Evolutionary conservation across 1,139 yeast species (phyloP).

Genomic region (Kodamaea fungicola): DNA sequence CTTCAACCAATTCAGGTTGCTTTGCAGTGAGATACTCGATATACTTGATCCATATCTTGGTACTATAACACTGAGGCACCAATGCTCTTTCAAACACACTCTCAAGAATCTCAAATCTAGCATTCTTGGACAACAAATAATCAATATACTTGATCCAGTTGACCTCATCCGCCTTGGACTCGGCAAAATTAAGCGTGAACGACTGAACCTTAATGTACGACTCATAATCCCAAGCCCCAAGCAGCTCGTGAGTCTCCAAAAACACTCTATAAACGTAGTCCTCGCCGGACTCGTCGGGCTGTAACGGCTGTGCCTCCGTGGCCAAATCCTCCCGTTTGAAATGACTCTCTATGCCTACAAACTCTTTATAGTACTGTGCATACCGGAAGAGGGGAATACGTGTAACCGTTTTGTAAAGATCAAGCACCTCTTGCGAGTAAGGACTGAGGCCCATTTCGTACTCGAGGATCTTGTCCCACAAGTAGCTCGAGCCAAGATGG

Average conservation of each 20-base stretch:
- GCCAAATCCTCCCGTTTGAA: slow-evolving; percentile 1
- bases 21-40: slow-evolving; percentile 32
- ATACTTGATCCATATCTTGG: slow-evolving; percentile 58
- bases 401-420: slow-evolving; percentile 41
- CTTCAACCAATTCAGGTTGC: slow-evolving; percentile 14
- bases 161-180: slow-evolving; percentile 28
- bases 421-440: slow-evolving; percentile 18
- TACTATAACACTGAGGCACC: slow-evolving; percentile 52
- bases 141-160: slow-evolving; percentile 55
- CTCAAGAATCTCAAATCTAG: slow-evolving; percentile 15
- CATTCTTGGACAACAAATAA: slow-evolving; percentile 29
- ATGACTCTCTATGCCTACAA: slow-evolving; percentile 31
- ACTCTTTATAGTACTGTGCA: slow-evolving; percentile 57
- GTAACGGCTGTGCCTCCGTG: neutral
- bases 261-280: slow-evolving; percentile 42
- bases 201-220: slow-evolving; percentile 42
- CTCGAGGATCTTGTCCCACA: slow-evolving; percentile 64
- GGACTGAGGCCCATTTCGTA: slow-evolving; percentile 34
- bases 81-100: slow-evolving; percentile 58
- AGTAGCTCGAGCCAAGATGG: slow-evolving; percentile 56
- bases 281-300: slow-evolving; percentile 16
- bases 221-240: slow-evolving; percentile 61
- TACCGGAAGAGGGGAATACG: slow-evolving; percentile 66
- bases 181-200: slow-evolving; percentile 32
- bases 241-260: slow-evolving; percentile 44